Percentiles rank a stretch among this genome's conserved stretches.
Evolutionary conservation across 768 basidiomycete species (phyloP).

Genomic region (Russula emetica): DNA sequence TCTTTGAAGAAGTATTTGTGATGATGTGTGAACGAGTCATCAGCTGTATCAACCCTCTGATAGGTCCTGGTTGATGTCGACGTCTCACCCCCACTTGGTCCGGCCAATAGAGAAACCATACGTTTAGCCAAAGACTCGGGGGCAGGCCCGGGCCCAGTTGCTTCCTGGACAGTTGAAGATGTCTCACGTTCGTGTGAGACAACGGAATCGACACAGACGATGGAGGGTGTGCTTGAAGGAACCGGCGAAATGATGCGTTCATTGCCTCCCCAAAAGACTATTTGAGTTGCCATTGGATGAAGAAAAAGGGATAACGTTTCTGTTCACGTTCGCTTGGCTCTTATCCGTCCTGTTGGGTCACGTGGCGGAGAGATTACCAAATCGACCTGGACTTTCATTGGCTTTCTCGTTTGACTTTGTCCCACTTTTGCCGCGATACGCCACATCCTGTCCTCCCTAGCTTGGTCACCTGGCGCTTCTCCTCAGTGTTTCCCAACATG

Average conservation of each 20-base stretch:
- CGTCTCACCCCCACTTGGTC: neutral
- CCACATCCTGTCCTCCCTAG: too few species aligned
- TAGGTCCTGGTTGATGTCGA: neutral
- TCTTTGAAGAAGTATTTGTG: slow-evolving; percentile 19
- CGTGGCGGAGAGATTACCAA: too few species aligned
- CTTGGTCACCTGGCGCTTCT: too few species aligned
- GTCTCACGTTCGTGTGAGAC: neutral
- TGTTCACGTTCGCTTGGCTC: too few species aligned
- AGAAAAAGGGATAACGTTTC: too few species aligned
- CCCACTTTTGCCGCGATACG: too few species aligned
- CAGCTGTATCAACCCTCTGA: neutral
- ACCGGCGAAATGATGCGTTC: neutral
- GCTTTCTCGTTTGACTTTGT: too few species aligned
- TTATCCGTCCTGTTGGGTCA: too few species aligned
- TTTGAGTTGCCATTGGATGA: slow-evolving; percentile 16
- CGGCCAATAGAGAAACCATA: too few species aligned
- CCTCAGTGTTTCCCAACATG: too few species aligned
- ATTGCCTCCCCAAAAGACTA: slow-evolving; percentile 1
- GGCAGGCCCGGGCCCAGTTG: neutral
- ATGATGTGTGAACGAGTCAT: slow-evolving; percentile 11
- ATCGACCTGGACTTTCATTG: too few species aligned
- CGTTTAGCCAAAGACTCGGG: too few species aligned
- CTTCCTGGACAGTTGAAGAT: neutral
- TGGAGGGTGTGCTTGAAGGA: slow-evolving; percentile 3
- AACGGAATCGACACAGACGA: slow-evolving; percentile 2